Percentiles rank a stretch among this genome's conserved stretches.
phyloP scores from a whole-genome alignment of 768 basidiomycete species.

The Jaapia argillacea region DNA sequence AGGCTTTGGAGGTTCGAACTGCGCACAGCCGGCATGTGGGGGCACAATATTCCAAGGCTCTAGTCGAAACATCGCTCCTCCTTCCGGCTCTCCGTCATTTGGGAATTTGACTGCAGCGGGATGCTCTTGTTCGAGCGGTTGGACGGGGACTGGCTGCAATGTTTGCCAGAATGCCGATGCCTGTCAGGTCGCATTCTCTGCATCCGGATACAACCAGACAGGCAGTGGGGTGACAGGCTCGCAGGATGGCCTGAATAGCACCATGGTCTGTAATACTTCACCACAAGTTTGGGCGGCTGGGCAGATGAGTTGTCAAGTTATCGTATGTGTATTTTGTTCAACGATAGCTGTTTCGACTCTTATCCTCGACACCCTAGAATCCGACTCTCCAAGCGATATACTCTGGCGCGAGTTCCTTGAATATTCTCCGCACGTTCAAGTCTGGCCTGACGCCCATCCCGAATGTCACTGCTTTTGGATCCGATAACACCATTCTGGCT shows the following conservation, averaged over 20 bases:
- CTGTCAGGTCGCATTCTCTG: slow-evolving; percentile 54
- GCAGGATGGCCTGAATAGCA: slow-evolving; percentile 39
- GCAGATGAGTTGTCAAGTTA: slow-evolving; percentile 78
- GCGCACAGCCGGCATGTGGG: slow-evolving; percentile 65
- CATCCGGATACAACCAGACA: slow-evolving; percentile 25
- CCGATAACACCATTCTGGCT: slow-evolving; percentile 42
- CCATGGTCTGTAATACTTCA: slow-evolving; percentile 60
- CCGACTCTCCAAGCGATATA: slow-evolving; percentile 74
- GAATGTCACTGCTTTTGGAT: slow-evolving; percentile 49
- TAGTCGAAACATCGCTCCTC: slow-evolving; percentile 38
- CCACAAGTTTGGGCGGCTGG: slow-evolving; percentile 69
- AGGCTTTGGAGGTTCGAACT: slow-evolving; percentile 69
- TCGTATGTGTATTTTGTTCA: slow-evolving; percentile 39
- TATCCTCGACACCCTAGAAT: slow-evolving; percentile 38
- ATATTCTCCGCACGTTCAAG: slow-evolving; percentile 70
- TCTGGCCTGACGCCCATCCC: slow-evolving; percentile 60
- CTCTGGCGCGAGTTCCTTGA: slow-evolving; percentile 61
- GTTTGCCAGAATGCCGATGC: slow-evolving; percentile 62
- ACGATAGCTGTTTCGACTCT: neutral
- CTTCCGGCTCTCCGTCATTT: slow-evolving; percentile 24
- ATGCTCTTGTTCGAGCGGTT: slow-evolving; percentile 66
- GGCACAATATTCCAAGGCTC: slow-evolving; percentile 74
- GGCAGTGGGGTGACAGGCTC: slow-evolving; percentile 16
- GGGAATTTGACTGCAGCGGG: slow-evolving; percentile 57
- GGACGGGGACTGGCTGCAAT: slow-evolving; percentile 73